These are phyloP conservation scores for Artemisia annua DNA, from an alignment of 129 eudicot genomes.

Conservation along the genomic window DNA sequence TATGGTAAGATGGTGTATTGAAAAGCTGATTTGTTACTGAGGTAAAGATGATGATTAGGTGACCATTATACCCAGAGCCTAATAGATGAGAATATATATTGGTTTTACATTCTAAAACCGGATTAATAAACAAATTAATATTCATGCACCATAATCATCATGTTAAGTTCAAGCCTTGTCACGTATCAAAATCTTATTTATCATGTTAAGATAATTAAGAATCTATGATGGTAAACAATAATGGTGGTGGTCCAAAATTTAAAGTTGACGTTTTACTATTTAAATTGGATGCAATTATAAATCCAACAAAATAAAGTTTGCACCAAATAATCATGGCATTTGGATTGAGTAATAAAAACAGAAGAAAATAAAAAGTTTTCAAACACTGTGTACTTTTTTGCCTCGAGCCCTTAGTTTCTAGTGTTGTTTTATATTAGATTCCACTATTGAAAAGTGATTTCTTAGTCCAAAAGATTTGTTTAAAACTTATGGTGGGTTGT, in stretches of 20 bases:
- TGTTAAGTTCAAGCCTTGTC: constrained; percentile 26
- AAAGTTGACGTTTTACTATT: constrained; percentile 15
- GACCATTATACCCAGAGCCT: too few relatives aligned
- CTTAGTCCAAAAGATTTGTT: constrained; percentile 35
- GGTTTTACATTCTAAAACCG: too few relatives aligned
- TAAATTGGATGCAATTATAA: constrained; percentile 29
- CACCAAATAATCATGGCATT: constrained; percentile 31
- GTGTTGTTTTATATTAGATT: constrained; percentile 13
- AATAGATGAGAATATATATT: too few relatives aligned
- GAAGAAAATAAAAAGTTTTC: constrained; percentile 12
- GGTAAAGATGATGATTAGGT: too few relatives aligned
- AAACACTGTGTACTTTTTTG: constrained; percentile 32
- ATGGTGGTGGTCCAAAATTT: constrained; percentile 32
- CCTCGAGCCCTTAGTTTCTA: constrained; percentile 42
- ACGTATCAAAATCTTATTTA: neutral
- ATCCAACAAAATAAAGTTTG: constrained; percentile 35
- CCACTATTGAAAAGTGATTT: constrained; percentile 21
- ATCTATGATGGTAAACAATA: constrained; percentile 22
- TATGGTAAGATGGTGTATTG: too few relatives aligned
- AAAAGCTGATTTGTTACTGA: too few relatives aligned
- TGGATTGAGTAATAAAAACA: constrained; percentile 9
- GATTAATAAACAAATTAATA: neutral
- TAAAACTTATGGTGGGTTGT: neutral
- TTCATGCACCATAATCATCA: neutral
- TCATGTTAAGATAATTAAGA: constrained; percentile 13